These are phyloP conservation scores for Tricholoma hemisulphureum DNA, from an alignment of 768 basidiomycete genomes.

Conservation along the genomic window DNA sequence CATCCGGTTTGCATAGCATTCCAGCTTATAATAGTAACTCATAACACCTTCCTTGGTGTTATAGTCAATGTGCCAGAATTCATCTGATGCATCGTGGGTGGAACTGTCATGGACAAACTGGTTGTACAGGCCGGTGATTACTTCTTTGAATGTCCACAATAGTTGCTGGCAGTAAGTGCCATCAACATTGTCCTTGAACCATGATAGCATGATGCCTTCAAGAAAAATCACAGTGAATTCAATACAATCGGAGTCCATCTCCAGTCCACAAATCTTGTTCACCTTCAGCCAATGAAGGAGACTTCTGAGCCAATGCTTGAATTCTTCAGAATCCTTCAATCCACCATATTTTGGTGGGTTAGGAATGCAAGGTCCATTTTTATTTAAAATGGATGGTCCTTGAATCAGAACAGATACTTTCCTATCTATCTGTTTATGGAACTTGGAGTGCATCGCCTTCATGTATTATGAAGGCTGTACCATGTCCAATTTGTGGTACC, in stretches of 20 bases:
- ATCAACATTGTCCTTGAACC: neutral
- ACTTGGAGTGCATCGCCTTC: too few relatives aligned
- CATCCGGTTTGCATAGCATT: too few relatives aligned
- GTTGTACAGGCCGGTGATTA: neutral
- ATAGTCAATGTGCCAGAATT: neutral
- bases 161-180: neutral
- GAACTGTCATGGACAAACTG: neutral
- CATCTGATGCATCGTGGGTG: neutral
- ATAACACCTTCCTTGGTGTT: too few relatives aligned
- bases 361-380: too few relatives aligned
- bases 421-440: too few relatives aligned
- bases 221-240: neutral
- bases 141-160: constrained; percentile 3
- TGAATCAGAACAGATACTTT: too few relatives aligned
- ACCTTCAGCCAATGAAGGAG: too few relatives aligned
- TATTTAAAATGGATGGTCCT: too few relatives aligned
- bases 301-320: neutral
- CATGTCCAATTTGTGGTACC: too few relatives aligned
- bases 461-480: too few relatives aligned
- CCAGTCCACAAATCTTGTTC: neutral
- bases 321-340: neutral
- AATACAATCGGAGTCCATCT: neutral
- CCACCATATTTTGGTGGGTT: too few relatives aligned
- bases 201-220: neutral
- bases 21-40: too few relatives aligned